Base-by-base conservation (phyloP, 768 basidiomycete species). In the Lentinula lateritia region DNA sequence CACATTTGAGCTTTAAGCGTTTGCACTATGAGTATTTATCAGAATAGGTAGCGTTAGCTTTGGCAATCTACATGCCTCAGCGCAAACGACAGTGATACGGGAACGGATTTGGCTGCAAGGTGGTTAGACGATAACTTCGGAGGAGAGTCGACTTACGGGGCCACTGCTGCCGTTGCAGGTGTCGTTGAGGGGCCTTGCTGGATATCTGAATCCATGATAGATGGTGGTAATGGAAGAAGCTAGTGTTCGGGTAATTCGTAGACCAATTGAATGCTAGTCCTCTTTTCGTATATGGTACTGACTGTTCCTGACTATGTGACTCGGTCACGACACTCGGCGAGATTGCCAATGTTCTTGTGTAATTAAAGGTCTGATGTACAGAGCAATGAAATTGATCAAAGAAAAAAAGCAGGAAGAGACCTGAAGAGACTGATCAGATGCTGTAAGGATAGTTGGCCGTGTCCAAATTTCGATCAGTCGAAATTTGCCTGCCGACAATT, bases 1-100 rank as follows among this genome's bases (percentile, higher is more conserved):
- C 92, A 69, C 92, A 94, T 75, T 88, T 92, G 58, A 93, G 80
- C 67, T 94, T 94, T 58, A 93, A 80, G 4, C 92, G 89, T 72
- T 93, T 93, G 77, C 92, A 94, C 89, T 93, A 61, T 57, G 32
- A 59, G n/a, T 8, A 41, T 9, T 35, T 50, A 52, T n/a, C 42
- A 43, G 56, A 61, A 63, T 62, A 41, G 5, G 13, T 28, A 28
- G 59, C 60, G 62, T 59, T 52, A 50, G 0, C 6, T 50, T 28
- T 48, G 50, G 38, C 57, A 50, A 18, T 60, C 54, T 16, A 65
- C 80, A 36, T 38, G 89, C 89, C 84, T 92, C 90, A 70, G 87
- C 90, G 65, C 89, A 91, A 6, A 91, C 89, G 38, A 91, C 89
- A 48, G 89, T 91, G 64, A 90, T 85, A 53, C 89, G 82, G 1